These are phyloP conservation scores for Tolypocladium pustulatum DNA, from an alignment of 2,329 filamentous ascomycete genomes.

Conservation along the genomic window DNA sequence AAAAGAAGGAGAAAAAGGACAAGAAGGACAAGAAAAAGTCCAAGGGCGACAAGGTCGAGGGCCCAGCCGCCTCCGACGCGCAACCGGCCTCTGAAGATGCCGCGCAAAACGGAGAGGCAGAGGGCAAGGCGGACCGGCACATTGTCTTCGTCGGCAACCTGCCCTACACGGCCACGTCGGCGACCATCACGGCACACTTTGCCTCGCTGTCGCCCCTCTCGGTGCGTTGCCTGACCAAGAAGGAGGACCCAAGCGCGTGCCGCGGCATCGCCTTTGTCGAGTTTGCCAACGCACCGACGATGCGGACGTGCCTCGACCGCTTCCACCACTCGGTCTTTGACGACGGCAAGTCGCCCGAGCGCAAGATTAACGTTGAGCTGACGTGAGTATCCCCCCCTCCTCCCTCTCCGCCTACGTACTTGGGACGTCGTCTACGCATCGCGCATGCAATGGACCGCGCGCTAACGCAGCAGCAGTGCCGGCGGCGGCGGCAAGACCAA, in stretches of 20 bases:
- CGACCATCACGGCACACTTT: constrained; percentile 65
- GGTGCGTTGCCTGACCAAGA: constrained; percentile 60
- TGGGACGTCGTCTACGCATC: too few relatives aligned
- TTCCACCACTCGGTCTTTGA: constrained; percentile 79
- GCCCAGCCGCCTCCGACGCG: background rate
- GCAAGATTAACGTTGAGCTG: constrained; percentile 87
- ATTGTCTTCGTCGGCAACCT: constrained; percentile 58
- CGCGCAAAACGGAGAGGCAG: background rate
- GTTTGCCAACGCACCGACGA: constrained; percentile 74
- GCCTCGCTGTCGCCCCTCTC: constrained; percentile 44
- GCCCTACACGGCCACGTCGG: constrained; percentile 68
- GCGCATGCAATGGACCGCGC: too few relatives aligned
- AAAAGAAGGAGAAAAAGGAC: constrained; percentile 1
- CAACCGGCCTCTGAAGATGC: background rate
- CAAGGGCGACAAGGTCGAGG: background rate
- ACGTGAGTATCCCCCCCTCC: constrained; percentile 46
- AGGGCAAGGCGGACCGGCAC: constrained; percentile 15
- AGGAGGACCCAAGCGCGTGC: constrained; percentile 47
- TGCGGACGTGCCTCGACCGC: constrained; percentile 85
- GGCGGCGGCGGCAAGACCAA: constrained; percentile 76
- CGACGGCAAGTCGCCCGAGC: constrained; percentile 40
- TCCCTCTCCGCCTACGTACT: background rate
- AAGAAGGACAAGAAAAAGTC: background rate
- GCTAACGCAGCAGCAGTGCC: constrained; percentile 39
- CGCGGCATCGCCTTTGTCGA: constrained; percentile 82